These are phyloP conservation scores for Leucosporidium scottii DNA, from an alignment of 768 basidiomycete genomes.

Conservation along the genomic window DNA sequence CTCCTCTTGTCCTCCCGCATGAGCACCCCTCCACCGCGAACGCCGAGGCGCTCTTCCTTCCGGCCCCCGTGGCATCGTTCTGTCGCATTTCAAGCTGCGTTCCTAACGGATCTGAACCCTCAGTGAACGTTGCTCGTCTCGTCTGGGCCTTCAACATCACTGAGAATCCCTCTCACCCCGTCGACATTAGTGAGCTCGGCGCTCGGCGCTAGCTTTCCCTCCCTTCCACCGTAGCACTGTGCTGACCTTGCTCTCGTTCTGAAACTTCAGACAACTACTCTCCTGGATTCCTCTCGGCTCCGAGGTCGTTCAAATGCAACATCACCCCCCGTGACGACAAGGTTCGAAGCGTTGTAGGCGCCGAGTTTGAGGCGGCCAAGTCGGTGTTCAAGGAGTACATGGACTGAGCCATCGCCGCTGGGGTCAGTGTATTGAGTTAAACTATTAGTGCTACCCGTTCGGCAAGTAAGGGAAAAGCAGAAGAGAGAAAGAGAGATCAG, in stretches of 20 bases:
- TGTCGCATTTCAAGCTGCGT: no score
- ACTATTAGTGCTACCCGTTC: no score
- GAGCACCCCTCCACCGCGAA: neutral
- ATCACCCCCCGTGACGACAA: neutral
- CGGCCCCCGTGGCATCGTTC: neutral
- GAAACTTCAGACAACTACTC: neutral
- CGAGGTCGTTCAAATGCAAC: neutral
- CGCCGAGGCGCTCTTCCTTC: neutral
- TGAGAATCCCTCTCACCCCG: neutral
- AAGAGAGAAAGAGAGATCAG: no score
- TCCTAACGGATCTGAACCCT: no score
- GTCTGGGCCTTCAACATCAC: neutral
- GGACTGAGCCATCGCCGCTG: neutral
- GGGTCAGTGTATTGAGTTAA: no score
- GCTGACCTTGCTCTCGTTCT: neutral
- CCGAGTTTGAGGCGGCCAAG: neutral
- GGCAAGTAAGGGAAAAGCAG: no score
- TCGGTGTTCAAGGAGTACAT: neutral
- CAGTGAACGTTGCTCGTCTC: neutral
- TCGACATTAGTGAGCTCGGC: neutral
- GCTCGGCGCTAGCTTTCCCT: neutral
- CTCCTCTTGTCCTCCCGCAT: neutral
- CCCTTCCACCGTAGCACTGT: neutral
- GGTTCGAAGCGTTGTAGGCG: neutral
- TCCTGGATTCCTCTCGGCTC: neutral